A percentile compares a stretch with the other conserved stretches of the same genome.
These are phyloP conservation scores for Lepidium africanum DNA, from an alignment of 345 rosid species.

Conservation along the genomic window DNA sequence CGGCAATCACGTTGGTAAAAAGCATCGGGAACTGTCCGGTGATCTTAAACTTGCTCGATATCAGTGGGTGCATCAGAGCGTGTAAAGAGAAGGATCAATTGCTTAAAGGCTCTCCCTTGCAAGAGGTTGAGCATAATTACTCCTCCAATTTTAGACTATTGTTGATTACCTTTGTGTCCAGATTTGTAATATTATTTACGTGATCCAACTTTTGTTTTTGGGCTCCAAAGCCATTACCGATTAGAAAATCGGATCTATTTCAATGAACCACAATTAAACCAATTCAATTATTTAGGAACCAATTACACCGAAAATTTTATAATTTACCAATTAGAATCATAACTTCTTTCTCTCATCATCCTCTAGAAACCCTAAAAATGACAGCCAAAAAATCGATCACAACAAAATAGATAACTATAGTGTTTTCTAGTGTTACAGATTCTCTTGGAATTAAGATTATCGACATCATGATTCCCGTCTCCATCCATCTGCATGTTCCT, in stretches of 20 bases:
- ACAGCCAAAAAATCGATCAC: background rate
- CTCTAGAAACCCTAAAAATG: background rate
- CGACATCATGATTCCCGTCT: constrained; percentile 92
- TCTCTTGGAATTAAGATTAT: constrained; percentile 71
- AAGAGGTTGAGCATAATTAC: too few relatives aligned
- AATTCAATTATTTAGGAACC: too few relatives aligned
- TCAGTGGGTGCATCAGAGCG: constrained; percentile 62
- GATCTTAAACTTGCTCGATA: constrained; percentile 57
- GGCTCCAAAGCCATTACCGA: too few relatives aligned
- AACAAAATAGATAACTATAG: constrained; percentile 27
- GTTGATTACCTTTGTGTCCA: too few relatives aligned
- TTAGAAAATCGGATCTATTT: too few relatives aligned
- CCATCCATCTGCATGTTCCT: constrained; percentile 73
- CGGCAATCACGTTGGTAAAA: constrained; percentile 64
- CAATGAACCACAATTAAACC: too few relatives aligned
- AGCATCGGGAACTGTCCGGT: constrained; percentile 57
- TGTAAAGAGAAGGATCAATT: constrained; percentile 32
- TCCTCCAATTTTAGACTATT: too few relatives aligned
- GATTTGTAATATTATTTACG: too few relatives aligned
- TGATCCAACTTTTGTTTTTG: too few relatives aligned
- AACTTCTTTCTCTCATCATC: background rate
- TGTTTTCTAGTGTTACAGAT: constrained; percentile 58
- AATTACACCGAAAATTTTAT: too few relatives aligned
- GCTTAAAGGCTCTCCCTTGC: too few relatives aligned
- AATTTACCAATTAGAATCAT: too few relatives aligned